Base-by-base conservation (phyloP, 139 green algal genomes). In the Gonium pectorale region DNA sequence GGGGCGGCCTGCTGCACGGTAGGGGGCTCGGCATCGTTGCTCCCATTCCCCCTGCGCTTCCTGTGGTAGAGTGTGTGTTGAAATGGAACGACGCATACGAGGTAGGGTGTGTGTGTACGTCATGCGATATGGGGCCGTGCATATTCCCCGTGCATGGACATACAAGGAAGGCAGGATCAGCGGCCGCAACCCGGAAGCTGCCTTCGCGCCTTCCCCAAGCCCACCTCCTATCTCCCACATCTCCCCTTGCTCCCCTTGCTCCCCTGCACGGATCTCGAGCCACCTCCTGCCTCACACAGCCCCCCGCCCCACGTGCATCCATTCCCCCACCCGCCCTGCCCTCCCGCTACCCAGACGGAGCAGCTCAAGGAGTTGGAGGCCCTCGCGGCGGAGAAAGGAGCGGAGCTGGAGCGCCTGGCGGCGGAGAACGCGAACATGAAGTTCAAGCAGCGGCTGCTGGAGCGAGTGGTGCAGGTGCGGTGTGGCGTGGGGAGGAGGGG, bases 331-430 rank as follows among this genome's bases (percentile, higher is more conserved):
- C 17, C 13, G 13, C 49, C 17, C n/a, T 64, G 56, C 22, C 56
- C n/a, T 17, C n/a, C 6, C n/a, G 56, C 15, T 56, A 17, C 56
- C 64, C 11, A 43, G 26, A 27, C 69, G 74, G 56, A 81, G 43
- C 75, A 82, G 41, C 13, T 82, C 6, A 82, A 82, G n/a, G 75
- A 82, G 59, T 59, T 82, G 6, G 75, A 82, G 29, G 59, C 41
- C 19, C 37, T 82, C 0, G 75, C 75, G 4, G 75, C 75, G 9
- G n/a, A 82, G 40, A 82, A 82, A 59, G 35, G 9, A 11, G 38
- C 31, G 74, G 56, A 70, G 17, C 27, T 81, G 38, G 74, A 81
- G 41, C 38, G 74, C 9, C 37, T 81, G 56, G 5, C 22, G 56
- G 37, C 29, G 11, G 31, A 59, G 26, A 81, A 81, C 38, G 24